Evolutionary conservation across 2,329 filamentous ascomycete species (phyloP).

Genomic region (Leptodontidium sp.): DNA sequence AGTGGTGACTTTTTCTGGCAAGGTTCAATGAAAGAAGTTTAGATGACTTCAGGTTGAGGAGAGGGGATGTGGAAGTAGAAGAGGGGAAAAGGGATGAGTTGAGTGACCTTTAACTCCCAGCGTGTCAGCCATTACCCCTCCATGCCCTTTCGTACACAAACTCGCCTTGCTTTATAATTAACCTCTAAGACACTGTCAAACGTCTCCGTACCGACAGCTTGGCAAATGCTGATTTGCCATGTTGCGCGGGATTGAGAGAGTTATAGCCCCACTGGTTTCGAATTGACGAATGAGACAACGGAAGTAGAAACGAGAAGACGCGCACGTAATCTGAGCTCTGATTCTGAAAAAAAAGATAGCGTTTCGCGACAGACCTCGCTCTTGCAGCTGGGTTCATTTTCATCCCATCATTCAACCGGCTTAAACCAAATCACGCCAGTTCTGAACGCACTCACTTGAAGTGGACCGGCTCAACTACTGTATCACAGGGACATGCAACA

Average conservation of each 20-base stretch:
- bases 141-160: neutral
- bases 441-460: too few relatives aligned
- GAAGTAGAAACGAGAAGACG: neutral
- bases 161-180: neutral
- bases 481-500: neutral
- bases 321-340: neutral
- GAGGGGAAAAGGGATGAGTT: neutral
- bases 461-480: too few relatives aligned
- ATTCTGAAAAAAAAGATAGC: too few relatives aligned
- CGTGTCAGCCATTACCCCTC: neutral
- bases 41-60: neutral
- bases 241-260: constrained; percentile 18
- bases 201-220: neutral
- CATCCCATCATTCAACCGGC: neutral
- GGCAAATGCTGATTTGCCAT: neutral
- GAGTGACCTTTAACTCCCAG: neutral
- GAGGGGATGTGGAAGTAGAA: neutral
- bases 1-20: too few relatives aligned
- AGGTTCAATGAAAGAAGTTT: neutral
- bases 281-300: neutral
- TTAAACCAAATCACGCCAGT: too few relatives aligned
- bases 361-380: too few relatives aligned
- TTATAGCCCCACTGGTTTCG: neutral
- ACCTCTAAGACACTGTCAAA: neutral
- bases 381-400: neutral